These are phyloP conservation scores for Galerina sulciceps DNA, from an alignment of 768 basidiomycete genomes.

Conservation along the genomic window DNA sequence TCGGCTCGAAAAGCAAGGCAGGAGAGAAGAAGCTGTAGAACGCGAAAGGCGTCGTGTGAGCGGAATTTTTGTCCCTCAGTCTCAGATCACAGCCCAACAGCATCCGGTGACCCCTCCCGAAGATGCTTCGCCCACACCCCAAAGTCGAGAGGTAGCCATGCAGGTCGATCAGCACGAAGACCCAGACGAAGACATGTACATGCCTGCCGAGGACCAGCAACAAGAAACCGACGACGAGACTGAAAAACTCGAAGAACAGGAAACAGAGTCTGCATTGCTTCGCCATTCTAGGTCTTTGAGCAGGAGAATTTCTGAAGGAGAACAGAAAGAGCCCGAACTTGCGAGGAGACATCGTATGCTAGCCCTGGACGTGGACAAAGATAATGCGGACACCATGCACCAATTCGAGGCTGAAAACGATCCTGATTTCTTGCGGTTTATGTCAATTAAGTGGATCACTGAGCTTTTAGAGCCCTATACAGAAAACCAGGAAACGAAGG, in stretches of 20 bases:
- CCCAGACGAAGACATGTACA: slow-evolving; percentile 8
- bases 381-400: slow-evolving; percentile 25
- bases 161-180: slow-evolving; percentile 4
- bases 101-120: not conserved
- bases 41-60: slow-evolving; percentile 39
- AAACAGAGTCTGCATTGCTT: not conserved
- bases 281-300: not conserved
- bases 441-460: slow-evolving; percentile 21
- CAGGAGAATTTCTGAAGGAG: not conserved
- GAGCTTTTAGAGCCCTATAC: not conserved
- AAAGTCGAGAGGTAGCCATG: not conserved
- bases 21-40: slow-evolving; percentile 36
- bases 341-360: slow-evolving; percentile 14
- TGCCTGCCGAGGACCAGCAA: slow-evolving; percentile 8
- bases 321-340: slow-evolving; percentile 7
- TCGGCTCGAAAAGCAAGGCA: slow-evolving; percentile 36
- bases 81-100: not conserved
- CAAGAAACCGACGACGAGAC: not conserved
- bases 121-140: slow-evolving; percentile 6
- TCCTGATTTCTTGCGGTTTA: slow-evolving; percentile 26
- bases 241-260: not conserved
- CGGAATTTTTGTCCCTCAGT: slow-evolving; percentile 23
- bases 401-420: slow-evolving; percentile 30
- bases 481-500: not conserved
- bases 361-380: slow-evolving; percentile 7